These are phyloP conservation scores for Penicillium sp. DNA, from an alignment of 2,329 filamentous ascomycete genomes.

Conservation along the genomic window DNA sequence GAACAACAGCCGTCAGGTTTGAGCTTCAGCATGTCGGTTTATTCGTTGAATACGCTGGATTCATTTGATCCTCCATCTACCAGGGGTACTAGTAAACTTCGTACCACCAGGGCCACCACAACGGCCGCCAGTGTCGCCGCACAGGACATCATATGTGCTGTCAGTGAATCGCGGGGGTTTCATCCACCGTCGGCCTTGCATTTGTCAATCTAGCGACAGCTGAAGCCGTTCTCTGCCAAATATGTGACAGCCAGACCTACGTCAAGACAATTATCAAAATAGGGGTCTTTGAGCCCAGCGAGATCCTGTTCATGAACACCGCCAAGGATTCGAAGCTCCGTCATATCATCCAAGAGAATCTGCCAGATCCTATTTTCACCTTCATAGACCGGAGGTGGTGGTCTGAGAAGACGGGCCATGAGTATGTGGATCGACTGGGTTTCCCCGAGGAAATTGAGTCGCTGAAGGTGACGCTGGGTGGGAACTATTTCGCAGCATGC, in stretches of 20 bases:
- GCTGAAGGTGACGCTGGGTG: conserved; percentile 71
- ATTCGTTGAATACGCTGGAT: conserved; percentile 8
- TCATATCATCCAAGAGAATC: conserved; percentile 68
- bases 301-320: conserved; percentile 72
- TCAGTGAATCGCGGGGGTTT: conserved; percentile 86
- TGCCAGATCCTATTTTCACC: conserved; percentile 59
- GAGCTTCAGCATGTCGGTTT: conserved; percentile 13
- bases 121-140: conserved; percentile 54
- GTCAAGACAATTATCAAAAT: conserved; percentile 84
- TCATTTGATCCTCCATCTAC: conserved; percentile 23
- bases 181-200: conserved; percentile 77
- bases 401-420: conserved; percentile 72
- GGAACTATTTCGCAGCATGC: conserved; percentile 82
- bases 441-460: conserved; percentile 76
- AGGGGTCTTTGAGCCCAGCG: conserved; percentile 71
- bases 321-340: conserved; percentile 72
- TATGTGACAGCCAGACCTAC: conserved; percentile 90
- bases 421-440: conserved; percentile 74
- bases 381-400: conserved; percentile 74
- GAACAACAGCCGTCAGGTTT: background rate
- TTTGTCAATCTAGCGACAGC: conserved; percentile 84
- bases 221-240: conserved; percentile 81
- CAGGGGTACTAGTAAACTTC: conserved; percentile 44
- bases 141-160: conserved; percentile 79
- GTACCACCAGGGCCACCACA: conserved; percentile 52